Percentiles rank a stretch among this genome's conserved stretches.
These are phyloP conservation scores for Cystobasidium sp. DNA, from an alignment of 1,284 basidiomycete genomes.

Conservation along the genomic window DNA sequence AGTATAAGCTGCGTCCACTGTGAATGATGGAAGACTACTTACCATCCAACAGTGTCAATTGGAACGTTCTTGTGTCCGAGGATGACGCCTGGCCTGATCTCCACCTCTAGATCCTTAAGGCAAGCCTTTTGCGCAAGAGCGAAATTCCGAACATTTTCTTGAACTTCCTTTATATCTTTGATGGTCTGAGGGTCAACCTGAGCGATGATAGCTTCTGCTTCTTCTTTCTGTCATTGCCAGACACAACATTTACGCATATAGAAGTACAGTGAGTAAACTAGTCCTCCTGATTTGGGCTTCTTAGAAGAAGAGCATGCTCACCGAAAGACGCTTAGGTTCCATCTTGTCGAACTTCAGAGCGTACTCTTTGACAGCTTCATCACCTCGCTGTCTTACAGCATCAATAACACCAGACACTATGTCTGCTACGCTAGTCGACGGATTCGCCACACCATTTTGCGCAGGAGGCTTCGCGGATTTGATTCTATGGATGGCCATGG, in stretches of 20 bases:
- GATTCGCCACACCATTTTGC: not conserved
- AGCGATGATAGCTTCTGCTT: constrained; percentile 47
- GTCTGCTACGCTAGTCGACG: constrained; percentile 3
- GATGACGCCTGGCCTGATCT: constrained; percentile 49
- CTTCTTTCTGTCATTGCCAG: not conserved
- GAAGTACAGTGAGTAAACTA: not conserved
- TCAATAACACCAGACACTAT: constrained; percentile 27
- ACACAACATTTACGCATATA: not conserved
- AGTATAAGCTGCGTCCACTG: not conserved
- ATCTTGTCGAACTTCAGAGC: constrained; percentile 47
- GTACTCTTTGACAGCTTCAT: constrained; percentile 45
- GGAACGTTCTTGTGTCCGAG: constrained; percentile 48
- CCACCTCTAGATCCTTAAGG: constrained; percentile 49
- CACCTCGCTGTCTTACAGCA: constrained; percentile 44
- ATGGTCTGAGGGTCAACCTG: constrained; percentile 48
- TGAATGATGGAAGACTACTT: not conserved
- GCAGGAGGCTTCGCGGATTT: constrained; percentile 5
- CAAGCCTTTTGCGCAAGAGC: constrained; percentile 47
- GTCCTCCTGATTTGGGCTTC: not conserved
- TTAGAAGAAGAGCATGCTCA: constrained; percentile 11
- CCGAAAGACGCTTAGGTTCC: constrained; percentile 40
- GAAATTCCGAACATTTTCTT: constrained; percentile 49
- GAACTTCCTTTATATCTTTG: constrained; percentile 49
- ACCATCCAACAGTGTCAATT: constrained; percentile 45
- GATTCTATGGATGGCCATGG: constrained; percentile 21